Evolutionary conservation across 2,329 filamentous ascomycete genomes (phyloP).

Genomic region (Fusarium decemcellulare): DNA sequence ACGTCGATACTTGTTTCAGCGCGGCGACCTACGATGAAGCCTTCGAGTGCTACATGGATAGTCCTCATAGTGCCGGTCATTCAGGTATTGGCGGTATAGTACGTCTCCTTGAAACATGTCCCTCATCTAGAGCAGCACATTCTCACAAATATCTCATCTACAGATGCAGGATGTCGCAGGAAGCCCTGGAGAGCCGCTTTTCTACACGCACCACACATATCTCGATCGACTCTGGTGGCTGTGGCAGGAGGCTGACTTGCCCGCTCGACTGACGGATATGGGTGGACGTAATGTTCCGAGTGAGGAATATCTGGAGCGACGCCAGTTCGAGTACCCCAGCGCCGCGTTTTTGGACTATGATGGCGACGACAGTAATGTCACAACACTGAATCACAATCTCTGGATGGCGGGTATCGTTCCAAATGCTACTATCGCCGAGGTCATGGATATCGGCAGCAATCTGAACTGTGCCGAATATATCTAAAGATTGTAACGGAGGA

Average conservation of each 20-base stretch:
- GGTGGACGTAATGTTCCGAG: constrained; percentile 48
- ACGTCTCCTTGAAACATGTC: neutral
- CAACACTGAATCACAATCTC: constrained; percentile 31
- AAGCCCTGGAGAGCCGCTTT: constrained; percentile 26
- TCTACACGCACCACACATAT: constrained; percentile 29
- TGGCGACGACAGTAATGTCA: constrained; percentile 22
- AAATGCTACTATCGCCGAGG: constrained; percentile 45
- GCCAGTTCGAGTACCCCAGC: constrained; percentile 16
- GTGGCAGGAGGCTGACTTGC: constrained; percentile 35
- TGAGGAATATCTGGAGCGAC: neutral
- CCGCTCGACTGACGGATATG: constrained; percentile 29
- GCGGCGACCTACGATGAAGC: constrained; percentile 14
- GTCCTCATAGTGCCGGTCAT: constrained; percentile 23
- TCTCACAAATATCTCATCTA: neutral
- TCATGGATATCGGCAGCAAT: constrained; percentile 38
- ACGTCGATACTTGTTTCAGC: constrained; percentile 20
- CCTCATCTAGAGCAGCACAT: neutral
- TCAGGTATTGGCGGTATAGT: constrained; percentile 20
- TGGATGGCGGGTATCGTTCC: constrained; percentile 18
- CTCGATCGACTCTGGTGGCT: constrained; percentile 36
- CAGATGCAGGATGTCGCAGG: constrained; percentile 19
- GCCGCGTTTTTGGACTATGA: constrained; percentile 15
- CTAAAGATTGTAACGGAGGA: neutral
- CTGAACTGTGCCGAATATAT: constrained; percentile 38
- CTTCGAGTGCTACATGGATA: constrained; percentile 21